Evolutionary conservation across 2,329 filamentous ascomycete species (phyloP), one percentile per base, ranked within the genome.

Genomic region (Neurospora crassa): DNA sequence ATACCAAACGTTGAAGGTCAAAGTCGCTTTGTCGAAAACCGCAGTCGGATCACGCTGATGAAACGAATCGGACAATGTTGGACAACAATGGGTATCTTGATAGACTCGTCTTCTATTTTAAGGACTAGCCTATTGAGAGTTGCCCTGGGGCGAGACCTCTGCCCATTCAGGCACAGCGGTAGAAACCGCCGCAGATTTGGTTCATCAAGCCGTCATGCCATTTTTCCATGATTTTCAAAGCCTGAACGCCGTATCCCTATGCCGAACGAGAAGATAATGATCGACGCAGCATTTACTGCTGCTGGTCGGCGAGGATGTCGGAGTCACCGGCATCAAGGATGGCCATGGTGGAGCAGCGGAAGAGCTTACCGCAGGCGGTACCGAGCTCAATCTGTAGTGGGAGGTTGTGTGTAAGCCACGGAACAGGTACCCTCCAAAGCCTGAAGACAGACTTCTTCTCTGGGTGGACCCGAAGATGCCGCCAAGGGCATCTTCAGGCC

Each of bases 321-420:
- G 93, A 97, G 90, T 98, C 92, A 90, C 95, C 96, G 82, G 94
- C 94, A 85, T 99, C 96, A 78, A 98, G 87, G 82, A 98, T 92
- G 79, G 94, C 91, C 92, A 99, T 96, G 85, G 94, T 97, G 78
- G 93, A 95, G 90, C 76, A 77, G 53, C 75, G 73, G 92, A 97
- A 99, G 82, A 99, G 92, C 89, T 98, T 98, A 88, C 96, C 96
- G 87, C 94, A 97, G 79, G 94, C 94, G 82, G 94, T 98, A 81
- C 96, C 96, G 78, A 99, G 89, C 88, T 98, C 96, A 82, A 98
- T 97, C 94, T 98, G 83, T 83, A 81, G 72, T 72, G 74, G 74
- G 74, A 78, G 73, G 53, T 37, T 63, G 34, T 37, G 81, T 75
- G 79, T 80, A 91, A 89, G 88, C 82, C 76, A 79, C 75, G 73